Conservation (phyloP, 306 rosid genomes). For the Cicer chorassanicum region DNA sequence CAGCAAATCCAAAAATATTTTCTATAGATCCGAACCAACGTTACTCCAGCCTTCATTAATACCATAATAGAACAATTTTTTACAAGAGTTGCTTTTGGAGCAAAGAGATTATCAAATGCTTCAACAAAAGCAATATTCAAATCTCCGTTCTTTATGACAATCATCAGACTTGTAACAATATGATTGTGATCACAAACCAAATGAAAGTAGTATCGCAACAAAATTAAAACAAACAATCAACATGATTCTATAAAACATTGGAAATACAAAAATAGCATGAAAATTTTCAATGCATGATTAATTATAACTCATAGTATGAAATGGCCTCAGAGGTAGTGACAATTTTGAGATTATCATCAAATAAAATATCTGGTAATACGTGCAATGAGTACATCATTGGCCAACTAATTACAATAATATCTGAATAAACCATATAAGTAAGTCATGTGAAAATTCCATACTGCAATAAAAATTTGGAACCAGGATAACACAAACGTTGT, state of each 20-base stretch:
- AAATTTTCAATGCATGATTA: no score
- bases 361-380: slow-evolving; percentile 54
- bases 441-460: background rate
- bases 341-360: slow-evolving; percentile 72
- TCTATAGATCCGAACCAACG: no score
- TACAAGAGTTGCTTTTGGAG: slow-evolving; percentile 58
- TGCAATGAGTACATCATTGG: slow-evolving; percentile 67
- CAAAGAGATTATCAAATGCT: slow-evolving; percentile 44
- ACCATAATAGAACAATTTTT: slow-evolving; percentile 46
- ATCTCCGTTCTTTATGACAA: slow-evolving; percentile 77
- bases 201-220: no score
- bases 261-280: no score
- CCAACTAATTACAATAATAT: slow-evolving; percentile 26
- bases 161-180: slow-evolving; percentile 58
- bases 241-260: no score
- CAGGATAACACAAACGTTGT: no score
- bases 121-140: slow-evolving; percentile 66
- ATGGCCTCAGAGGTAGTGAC: slow-evolving; percentile 80
- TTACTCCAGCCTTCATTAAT: slow-evolving; percentile 61
- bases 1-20: no score
- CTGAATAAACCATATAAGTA: no score
- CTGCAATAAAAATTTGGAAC: background rate
- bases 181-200: no score
- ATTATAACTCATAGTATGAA: no score
- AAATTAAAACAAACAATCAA: no score